Percentiles rank a stretch among this genome's conserved stretches.
Conservation (phyloP, 2,329 filamentous ascomycete genomes). For the Byssoonygena ceratinophila region DNA sequence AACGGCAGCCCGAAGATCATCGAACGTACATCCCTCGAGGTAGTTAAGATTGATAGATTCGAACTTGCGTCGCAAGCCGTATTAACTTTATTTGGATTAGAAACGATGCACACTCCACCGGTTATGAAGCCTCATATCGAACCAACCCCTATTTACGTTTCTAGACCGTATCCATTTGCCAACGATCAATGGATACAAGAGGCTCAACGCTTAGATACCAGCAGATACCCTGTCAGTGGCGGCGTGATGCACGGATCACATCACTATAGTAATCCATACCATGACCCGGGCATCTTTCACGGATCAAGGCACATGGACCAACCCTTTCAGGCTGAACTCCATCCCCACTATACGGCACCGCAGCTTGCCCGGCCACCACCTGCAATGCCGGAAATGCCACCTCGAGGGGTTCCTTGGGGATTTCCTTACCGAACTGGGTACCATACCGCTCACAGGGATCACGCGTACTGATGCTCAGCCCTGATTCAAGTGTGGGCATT, state of each 20-base stretch:
- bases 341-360: background rate
- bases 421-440: background rate
- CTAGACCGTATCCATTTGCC: background rate
- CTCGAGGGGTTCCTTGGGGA: background rate
- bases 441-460: background rate
- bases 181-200: conserved; percentile 1
- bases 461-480: background rate
- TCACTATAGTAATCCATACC: background rate
- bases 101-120: background rate
- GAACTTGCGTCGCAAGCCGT: background rate
- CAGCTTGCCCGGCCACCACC: background rate
- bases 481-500: background rate
- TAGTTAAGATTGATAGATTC: background rate
- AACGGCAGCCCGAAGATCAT: background rate
- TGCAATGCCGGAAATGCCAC: background rate
- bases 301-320: background rate
- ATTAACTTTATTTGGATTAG: background rate
- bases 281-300: background rate
- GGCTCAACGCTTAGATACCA: background rate
- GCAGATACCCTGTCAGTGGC: background rate
- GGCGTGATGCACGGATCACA: background rate
- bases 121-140: background rate
- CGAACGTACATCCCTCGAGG: background rate
- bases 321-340: background rate
- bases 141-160: background rate